Evolutionary conservation across 1,284 basidiomycete genomes (phyloP).

Genomic region (Ustilago sp.): DNA sequence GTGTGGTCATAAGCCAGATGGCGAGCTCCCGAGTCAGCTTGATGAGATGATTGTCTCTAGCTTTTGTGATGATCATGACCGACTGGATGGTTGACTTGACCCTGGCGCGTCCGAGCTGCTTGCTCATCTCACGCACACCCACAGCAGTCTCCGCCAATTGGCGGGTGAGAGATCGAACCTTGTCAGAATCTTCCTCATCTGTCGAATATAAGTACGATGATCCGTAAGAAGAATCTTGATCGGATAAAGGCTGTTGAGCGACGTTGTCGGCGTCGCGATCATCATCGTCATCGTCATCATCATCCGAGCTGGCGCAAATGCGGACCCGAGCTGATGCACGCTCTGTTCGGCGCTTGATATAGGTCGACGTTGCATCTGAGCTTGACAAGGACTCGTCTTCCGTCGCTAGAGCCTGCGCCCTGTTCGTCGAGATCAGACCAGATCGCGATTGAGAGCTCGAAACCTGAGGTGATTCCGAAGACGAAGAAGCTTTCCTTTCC

Average conservation of each 20-base stretch:
- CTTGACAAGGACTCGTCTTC: conserved; percentile 22
- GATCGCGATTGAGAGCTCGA: not conserved
- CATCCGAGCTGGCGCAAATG: conserved; percentile 40
- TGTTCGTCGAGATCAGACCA: conserved; percentile 2
- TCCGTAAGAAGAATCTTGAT: conserved; percentile 33
- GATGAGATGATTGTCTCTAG: conserved; percentile 95
- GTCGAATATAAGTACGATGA: conserved; percentile 46
- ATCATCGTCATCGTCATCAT: conserved; percentile 46
- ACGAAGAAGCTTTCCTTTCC: not conserved
- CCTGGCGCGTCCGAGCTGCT: conserved; percentile 92
- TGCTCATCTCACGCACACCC: conserved; percentile 97
- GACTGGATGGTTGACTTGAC: conserved; percentile 91
- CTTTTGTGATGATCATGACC: conserved; percentile 96
- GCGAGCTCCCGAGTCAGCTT: conserved; percentile 93
- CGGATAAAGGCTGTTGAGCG: conserved; percentile 33
- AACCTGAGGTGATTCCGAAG: conserved; percentile 1
- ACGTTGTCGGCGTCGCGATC: conserved; percentile 34
- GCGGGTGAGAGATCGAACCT: conserved; percentile 79
- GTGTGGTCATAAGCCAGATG: conserved; percentile 67
- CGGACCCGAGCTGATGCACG: conserved; percentile 31
- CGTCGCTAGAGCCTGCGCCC: conserved; percentile 1
- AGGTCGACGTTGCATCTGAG: conserved; percentile 25
- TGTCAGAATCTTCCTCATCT: conserved; percentile 77
- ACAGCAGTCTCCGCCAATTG: conserved; percentile 97
- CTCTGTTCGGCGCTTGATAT: conserved; percentile 7